phyloP scores from a whole-genome alignment of 2,329 filamentous ascomycete species.

The Fusarium sp. region DNA sequence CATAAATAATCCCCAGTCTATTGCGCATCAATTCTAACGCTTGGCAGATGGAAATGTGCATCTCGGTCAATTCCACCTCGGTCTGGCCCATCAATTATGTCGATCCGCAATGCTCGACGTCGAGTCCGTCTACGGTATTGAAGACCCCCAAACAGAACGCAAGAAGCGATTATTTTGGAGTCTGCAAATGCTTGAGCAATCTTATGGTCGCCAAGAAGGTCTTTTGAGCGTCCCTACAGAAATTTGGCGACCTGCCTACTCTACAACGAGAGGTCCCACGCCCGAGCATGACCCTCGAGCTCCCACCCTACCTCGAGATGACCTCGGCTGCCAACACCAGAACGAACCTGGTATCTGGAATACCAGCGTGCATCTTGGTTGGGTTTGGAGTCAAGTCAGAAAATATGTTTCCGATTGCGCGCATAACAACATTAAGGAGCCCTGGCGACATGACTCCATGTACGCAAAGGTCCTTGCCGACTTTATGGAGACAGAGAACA shows the following conservation, averaged over 20 bases:
- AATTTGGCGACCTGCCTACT: slow-evolving; percentile 54
- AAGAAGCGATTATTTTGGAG: slow-evolving; percentile 66
- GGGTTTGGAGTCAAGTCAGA: slow-evolving; percentile 62
- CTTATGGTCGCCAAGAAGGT: slow-evolving; percentile 60
- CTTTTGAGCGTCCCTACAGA: slow-evolving; percentile 57
- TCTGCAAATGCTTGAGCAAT: slow-evolving; percentile 62
- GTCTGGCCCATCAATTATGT: slow-evolving; percentile 63
- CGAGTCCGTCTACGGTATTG: slow-evolving; percentile 53
- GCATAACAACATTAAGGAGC: slow-evolving; percentile 60
- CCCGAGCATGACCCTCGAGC: slow-evolving; percentile 50
- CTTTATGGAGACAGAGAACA: slow-evolving; percentile 63
- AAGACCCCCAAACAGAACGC: slow-evolving; percentile 54
- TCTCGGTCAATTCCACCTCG: slow-evolving; percentile 63
- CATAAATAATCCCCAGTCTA: neutral
- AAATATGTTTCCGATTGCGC: slow-evolving; percentile 63
- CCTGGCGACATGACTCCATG: slow-evolving; percentile 64
- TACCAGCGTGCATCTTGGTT: slow-evolving; percentile 60
- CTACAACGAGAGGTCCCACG: slow-evolving; percentile 40
- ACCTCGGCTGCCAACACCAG: slow-evolving; percentile 55
- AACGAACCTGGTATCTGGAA: slow-evolving; percentile 64
- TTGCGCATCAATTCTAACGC: slow-evolving; percentile 1
- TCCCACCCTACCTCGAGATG: slow-evolving; percentile 58
- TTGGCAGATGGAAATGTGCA: slow-evolving; percentile 60
- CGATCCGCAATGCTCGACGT: slow-evolving; percentile 63
- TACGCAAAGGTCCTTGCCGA: slow-evolving; percentile 63